Evolutionary conservation across 148 eudicot species (phyloP).

Genomic region (Nepenthes mirabilis): DNA sequence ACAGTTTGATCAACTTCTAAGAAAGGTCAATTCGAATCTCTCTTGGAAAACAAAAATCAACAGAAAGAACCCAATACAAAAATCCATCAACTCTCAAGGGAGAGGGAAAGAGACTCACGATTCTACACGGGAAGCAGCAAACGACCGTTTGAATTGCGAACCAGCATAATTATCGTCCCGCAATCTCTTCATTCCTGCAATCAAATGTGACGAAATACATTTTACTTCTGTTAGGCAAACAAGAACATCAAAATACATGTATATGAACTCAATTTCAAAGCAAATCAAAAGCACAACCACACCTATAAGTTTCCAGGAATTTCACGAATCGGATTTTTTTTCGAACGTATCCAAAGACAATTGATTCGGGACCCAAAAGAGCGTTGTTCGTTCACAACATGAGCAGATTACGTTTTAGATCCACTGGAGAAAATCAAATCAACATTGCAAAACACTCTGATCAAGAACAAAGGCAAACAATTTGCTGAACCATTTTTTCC

Average conservation of each 20-base stretch:
- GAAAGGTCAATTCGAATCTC: too few relatives aligned
- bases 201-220: not conserved
- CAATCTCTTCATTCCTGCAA: slow-evolving; percentile 3
- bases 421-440: too few relatives aligned
- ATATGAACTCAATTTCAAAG: not conserved
- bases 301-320: not conserved
- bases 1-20: too few relatives aligned
- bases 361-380: too few relatives aligned
- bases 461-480: too few relatives aligned
- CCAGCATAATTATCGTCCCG: not conserved
- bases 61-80: too few relatives aligned
- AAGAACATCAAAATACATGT: not conserved
- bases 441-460: too few relatives aligned
- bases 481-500: not conserved
- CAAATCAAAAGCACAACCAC: not conserved
- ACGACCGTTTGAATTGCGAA: slow-evolving; percentile 3
- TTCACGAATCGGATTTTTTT: too few relatives aligned
- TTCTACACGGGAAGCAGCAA: slow-evolving; percentile 1
- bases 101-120: slow-evolving; percentile 1
- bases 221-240: not conserved
- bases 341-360: too few relatives aligned
- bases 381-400: too few relatives aligned
- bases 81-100: not conserved
- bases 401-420: too few relatives aligned
- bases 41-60: too few relatives aligned